Evolutionary conservation across 352 stramenopile genomes (phyloP).

Genomic region (Phytophthora sp.): DNA sequence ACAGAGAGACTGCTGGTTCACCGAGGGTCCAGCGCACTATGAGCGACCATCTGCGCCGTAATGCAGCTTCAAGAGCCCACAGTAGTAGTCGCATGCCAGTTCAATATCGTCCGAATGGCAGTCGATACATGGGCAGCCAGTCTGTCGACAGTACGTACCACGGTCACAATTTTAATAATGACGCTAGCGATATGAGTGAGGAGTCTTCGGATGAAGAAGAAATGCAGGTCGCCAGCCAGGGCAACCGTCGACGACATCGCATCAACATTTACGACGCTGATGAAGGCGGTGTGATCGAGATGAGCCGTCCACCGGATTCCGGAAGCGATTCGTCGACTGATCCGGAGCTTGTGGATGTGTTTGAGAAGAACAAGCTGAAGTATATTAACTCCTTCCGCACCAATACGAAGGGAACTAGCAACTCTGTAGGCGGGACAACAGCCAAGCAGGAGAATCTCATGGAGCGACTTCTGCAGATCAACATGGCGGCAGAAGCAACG

Average conservation of each 20-base stretch:
- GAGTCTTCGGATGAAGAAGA: conserved; percentile 34
- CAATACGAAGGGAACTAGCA: conserved; percentile 23
- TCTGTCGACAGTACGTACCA: conserved; percentile 47
- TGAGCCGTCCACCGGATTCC: conserved; percentile 29
- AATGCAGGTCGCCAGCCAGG: background rate
- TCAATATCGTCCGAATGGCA: background rate
- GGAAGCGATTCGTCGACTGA: conserved; percentile 33
- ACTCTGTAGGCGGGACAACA: conserved; percentile 10
- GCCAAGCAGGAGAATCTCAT: conserved; percentile 56
- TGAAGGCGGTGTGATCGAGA: conserved; percentile 47
- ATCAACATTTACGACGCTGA: conserved; percentile 44
- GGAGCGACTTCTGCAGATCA: conserved; percentile 69
- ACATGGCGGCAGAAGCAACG: conserved; percentile 67
- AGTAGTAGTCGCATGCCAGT: conserved; percentile 7
- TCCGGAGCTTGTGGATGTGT: conserved; percentile 42
- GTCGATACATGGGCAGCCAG: conserved; percentile 21
- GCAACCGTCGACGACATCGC: conserved; percentile 9
- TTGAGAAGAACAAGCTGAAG: conserved; percentile 67
- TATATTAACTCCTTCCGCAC: conserved; percentile 66
- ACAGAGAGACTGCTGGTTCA: conserved; percentile 7
- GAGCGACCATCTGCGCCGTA: conserved; percentile 22
- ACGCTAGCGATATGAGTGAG: conserved; percentile 36
- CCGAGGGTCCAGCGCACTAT: conserved; percentile 15
- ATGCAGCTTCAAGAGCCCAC: conserved; percentile 11
- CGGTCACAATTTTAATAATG: conserved; percentile 26